Evolutionary conservation across 192 early-diverging fungal genomes (phyloP), one percentile per base, ranked within the genome.

Genomic region (Backusella tuberculispora): DNA sequence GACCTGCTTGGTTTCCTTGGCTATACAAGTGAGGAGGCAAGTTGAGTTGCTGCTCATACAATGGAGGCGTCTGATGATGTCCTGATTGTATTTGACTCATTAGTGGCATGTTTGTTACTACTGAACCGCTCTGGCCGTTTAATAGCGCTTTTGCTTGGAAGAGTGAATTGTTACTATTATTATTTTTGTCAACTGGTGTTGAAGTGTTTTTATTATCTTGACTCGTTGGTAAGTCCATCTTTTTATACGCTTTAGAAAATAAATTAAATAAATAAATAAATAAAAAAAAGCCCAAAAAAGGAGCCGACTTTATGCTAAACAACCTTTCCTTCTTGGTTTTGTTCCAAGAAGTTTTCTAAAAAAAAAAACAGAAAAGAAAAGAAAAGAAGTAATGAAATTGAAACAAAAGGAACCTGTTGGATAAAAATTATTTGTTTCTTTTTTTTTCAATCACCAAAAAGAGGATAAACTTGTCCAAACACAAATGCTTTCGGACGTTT

Each of bases 231-330:
- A 24, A 53, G 19, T 53, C n/a, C 50, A 60, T 60, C 26, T 60
- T 60, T 60, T 26, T 1, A 34, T 34, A 34, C 29, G 29, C 2
- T 34, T 34, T 34, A 34, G 29, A 34, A 34, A 34, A 34, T 34
- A 34, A 34, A 60, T 24, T 50, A 7, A 12, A 56, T 19, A 50
- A 50, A 50, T 7, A 56, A 56, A 56, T n/a, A 56, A 50, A 50
- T 10, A 60, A 60, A 24, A 60, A 60, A 60, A 13, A 13, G 53
- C 21, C 53, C 53, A 60, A 60, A 60, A 60, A 60, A 60, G 53
- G 21, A 19, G 9, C 53, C 12, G 53, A 26, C 21, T 60, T 60
- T 60, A 60, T 60, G 12, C 21, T 12, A 7, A 56, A 56, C 10
- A 56, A 26, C 19, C 24, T 21, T 12, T 24, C 24, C 50, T 56